Conservation (phyloP, 2,329 filamentous ascomycete species). For the Claviceps monticola region DNA sequence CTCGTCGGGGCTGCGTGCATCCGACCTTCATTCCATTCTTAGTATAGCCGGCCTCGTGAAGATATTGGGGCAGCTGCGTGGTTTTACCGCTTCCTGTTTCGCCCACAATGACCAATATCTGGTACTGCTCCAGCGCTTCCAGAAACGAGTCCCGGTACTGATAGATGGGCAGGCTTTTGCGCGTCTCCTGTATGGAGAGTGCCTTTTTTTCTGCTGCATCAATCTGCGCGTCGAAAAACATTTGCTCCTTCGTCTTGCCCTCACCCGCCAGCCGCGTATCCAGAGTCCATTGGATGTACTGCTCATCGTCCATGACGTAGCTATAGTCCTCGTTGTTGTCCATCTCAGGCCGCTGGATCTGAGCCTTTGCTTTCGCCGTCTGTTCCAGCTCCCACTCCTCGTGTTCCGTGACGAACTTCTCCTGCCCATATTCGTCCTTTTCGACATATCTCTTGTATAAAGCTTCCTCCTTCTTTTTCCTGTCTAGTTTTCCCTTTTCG, state of each 20-base stretch:
- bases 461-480: slow-evolving; percentile 75
- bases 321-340: slow-evolving; percentile 78
- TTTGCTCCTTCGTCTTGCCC: slow-evolving; percentile 61
- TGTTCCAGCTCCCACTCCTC: slow-evolving; percentile 95
- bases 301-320: slow-evolving; percentile 81
- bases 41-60: slow-evolving; percentile 83
- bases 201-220: slow-evolving; percentile 82
- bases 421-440: slow-evolving; percentile 71
- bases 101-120: slow-evolving; percentile 82
- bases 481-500: slow-evolving; percentile 79
- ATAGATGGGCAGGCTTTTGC: slow-evolving; percentile 84
- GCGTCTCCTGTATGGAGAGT: slow-evolving; percentile 76
- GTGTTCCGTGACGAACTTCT: slow-evolving; percentile 82
- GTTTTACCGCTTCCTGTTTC: slow-evolving; percentile 95
- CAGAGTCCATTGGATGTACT: slow-evolving; percentile 73
- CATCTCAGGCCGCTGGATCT: slow-evolving; percentile 61
- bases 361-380: slow-evolving; percentile 71
- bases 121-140: slow-evolving; percentile 71
- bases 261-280: slow-evolving; percentile 62
- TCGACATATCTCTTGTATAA: slow-evolving; percentile 87
- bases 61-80: slow-evolving; percentile 85
- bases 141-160: slow-evolving; percentile 75
- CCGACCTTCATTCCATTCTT: slow-evolving; percentile 74
- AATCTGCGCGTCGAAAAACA: slow-evolving; percentile 64
- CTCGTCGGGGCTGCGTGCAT: slow-evolving; percentile 86